A percentile compares a stretch with the other conserved stretches of the same genome.
Evolutionary conservation across 805 yeast genomes (phyloP).

Genomic region (Ogataea methylovora): DNA sequence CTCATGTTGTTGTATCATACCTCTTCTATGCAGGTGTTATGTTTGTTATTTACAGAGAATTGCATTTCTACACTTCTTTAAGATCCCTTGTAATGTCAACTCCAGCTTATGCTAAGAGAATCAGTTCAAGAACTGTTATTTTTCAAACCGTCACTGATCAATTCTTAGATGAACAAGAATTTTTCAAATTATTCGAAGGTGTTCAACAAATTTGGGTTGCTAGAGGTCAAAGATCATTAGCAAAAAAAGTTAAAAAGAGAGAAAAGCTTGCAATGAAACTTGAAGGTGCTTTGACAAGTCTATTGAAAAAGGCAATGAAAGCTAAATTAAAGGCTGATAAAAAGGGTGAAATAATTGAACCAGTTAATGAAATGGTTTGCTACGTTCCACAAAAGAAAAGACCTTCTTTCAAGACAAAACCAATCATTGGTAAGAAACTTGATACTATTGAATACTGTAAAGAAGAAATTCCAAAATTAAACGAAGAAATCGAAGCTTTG

Average conservation of each 20-base stretch:
- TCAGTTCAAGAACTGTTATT: slow-evolving; percentile 75
- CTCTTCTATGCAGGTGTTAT: slow-evolving; percentile 62
- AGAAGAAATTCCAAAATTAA: slow-evolving; percentile 48
- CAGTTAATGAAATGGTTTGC: slow-evolving; percentile 39
- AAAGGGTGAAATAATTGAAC: slow-evolving; percentile 43
- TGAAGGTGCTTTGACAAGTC: slow-evolving; percentile 57
- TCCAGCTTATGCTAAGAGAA: slow-evolving; percentile 67
- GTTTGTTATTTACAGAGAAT: slow-evolving; percentile 75
- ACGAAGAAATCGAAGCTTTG: slow-evolving; percentile 46
- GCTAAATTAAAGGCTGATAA: slow-evolving; percentile 57
- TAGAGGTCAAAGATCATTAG: slow-evolving; percentile 50
- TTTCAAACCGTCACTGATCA: slow-evolving; percentile 79
- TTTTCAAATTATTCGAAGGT: slow-evolving; percentile 71
- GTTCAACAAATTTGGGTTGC: slow-evolving; percentile 79
- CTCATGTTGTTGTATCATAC: slow-evolving; percentile 82
- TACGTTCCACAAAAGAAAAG: slow-evolving; percentile 63
- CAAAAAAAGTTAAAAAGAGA: slow-evolving; percentile 50
- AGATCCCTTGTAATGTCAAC: slow-evolving; percentile 74
- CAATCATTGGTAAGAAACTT: slow-evolving; percentile 47
- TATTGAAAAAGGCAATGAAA: slow-evolving; percentile 58
- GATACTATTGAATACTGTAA: slow-evolving; percentile 55
- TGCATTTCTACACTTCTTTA: slow-evolving; percentile 67
- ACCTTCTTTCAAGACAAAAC: slow-evolving; percentile 43
- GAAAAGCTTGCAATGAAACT: slow-evolving; percentile 49
- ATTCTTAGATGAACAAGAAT: slow-evolving; percentile 62